Evolutionary conservation across 1,139 yeast genomes (phyloP).

Genomic region (Williopsis jadinii): DNA sequence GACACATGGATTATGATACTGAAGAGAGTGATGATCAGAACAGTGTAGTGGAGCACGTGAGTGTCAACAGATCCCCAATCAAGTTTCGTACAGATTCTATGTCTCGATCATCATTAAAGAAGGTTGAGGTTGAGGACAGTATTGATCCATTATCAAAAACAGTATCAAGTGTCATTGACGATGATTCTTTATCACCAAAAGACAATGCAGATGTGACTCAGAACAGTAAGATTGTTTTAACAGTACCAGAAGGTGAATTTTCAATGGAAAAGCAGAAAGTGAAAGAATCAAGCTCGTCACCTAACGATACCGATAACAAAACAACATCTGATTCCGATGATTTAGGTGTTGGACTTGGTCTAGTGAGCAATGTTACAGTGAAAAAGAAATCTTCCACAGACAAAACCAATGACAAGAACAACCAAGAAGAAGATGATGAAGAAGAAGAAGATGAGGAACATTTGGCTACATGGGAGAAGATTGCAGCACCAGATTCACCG

Average conservation of each 20-base stretch:
- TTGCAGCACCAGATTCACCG: slow-evolving; percentile 45
- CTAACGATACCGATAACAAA: slow-evolving; percentile 6
- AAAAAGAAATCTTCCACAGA: slow-evolving; percentile 7
- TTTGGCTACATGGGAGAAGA: slow-evolving; percentile 40
- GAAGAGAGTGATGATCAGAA: slow-evolving; percentile 7
- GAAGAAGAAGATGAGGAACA: slow-evolving; percentile 12
- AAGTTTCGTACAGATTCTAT: slow-evolving; percentile 18
- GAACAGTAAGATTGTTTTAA: slow-evolving; percentile 6
- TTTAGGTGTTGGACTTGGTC: slow-evolving; percentile 22
- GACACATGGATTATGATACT: slow-evolving; percentile 10
- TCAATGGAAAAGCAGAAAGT: slow-evolving; percentile 8
- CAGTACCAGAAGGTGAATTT: slow-evolving; percentile 22
- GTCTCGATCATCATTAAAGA: slow-evolving; percentile 5
- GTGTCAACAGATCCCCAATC: slow-evolving; percentile 8
- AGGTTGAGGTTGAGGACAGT: slow-evolving; percentile 6
- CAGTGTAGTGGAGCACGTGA: slow-evolving; percentile 1
- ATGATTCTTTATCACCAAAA: slow-evolving; percentile 1
- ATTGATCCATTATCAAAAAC: slow-evolving; percentile 14
- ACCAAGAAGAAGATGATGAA: background rate
- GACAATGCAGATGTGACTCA: background rate
- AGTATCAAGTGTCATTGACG: slow-evolving; percentile 4
- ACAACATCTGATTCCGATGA: slow-evolving; percentile 21
- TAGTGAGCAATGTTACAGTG: slow-evolving; percentile 10
- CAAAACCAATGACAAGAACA: background rate
- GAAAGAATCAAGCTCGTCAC: slow-evolving; percentile 9